Evolutionary conservation across 164 flowering plant genomes (phyloP).

Genomic region (Vitis cinerea): DNA sequence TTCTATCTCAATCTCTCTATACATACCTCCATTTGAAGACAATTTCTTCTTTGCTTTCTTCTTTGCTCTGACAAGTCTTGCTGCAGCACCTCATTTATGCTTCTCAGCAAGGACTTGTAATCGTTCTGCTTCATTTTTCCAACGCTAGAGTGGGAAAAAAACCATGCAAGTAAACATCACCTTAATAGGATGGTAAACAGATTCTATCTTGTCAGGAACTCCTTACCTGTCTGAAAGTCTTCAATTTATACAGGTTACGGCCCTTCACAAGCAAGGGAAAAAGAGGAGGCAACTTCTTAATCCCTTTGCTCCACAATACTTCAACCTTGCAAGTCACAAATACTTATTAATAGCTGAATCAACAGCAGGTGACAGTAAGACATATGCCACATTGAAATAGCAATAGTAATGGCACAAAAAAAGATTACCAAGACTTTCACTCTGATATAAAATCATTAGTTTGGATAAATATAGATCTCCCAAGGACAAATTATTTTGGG

Average conservation of each 20-base stretch:
- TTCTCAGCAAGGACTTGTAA: conserved; percentile 51
- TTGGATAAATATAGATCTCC: not conserved
- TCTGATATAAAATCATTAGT: not conserved
- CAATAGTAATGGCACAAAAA: not conserved
- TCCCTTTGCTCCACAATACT: conserved; percentile 66
- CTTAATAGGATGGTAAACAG: not conserved
- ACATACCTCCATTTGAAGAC: conserved; percentile 29
- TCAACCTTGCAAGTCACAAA: conserved; percentile 46
- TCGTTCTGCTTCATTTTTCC: conserved; percentile 61
- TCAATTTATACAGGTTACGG: conserved; percentile 60
- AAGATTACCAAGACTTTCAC: not conserved
- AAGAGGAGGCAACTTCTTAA: conserved; percentile 53
- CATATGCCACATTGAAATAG: not conserved
- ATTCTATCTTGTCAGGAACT: not conserved
- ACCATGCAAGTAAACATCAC: not conserved
- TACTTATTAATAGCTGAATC: not conserved
- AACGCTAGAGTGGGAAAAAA: conserved; percentile 28
- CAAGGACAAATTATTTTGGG: not conserved
- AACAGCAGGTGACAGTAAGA: not conserved
- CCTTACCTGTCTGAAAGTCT: conserved; percentile 58
- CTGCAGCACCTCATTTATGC: conserved; percentile 54
- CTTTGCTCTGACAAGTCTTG: conserved; percentile 50
- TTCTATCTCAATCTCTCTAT: not conserved
- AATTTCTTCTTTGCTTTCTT: conserved; percentile 18
- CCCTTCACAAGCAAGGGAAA: conserved; percentile 74